Evolutionary conservation across 1,284 basidiomycete species (phyloP).

Genomic region (Golubevia sp.): DNA sequence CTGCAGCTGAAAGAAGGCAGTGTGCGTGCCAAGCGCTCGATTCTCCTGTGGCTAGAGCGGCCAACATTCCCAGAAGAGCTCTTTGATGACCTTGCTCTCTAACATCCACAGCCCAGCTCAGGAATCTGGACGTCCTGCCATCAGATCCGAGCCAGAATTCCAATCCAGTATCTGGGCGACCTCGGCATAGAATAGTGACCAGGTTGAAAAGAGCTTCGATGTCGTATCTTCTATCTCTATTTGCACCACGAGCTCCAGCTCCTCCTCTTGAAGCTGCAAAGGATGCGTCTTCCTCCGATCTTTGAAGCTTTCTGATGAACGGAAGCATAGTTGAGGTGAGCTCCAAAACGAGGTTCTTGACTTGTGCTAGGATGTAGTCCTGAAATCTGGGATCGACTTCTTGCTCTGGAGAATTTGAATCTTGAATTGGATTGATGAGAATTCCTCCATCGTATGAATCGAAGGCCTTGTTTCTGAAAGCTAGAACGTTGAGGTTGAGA

Average conservation of each 20-base stretch:
- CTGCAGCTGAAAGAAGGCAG: slow-evolving; percentile 25
- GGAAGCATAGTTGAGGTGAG: slow-evolving; percentile 43
- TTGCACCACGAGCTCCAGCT: slow-evolving; percentile 11
- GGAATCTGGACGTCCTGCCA: slow-evolving; percentile 49
- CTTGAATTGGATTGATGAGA: slow-evolving; percentile 3
- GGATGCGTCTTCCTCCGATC: slow-evolving; percentile 55
- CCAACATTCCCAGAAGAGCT: slow-evolving; percentile 55
- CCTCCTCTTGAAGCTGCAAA: slow-evolving; percentile 24
- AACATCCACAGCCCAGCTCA: slow-evolving; percentile 57
- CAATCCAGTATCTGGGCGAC: slow-evolving; percentile 44
- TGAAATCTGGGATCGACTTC: slow-evolving; percentile 52
- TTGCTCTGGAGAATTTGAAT: slow-evolving; percentile 55
- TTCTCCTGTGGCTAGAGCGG: slow-evolving; percentile 46
- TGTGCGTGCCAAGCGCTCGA: slow-evolving; percentile 52
- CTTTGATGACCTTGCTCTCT: slow-evolving; percentile 54
- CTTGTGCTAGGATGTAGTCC: slow-evolving; percentile 50
- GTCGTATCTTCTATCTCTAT: slow-evolving; percentile 45
- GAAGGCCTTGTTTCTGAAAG: slow-evolving; percentile 40
- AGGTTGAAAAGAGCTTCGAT: slow-evolving; percentile 58
- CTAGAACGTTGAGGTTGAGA: slow-evolving; percentile 39
- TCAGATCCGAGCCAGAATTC: slow-evolving; percentile 44
- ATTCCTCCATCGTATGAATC: slow-evolving; percentile 58
- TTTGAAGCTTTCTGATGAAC: slow-evolving; percentile 51
- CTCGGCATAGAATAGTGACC: slow-evolving; percentile 44
- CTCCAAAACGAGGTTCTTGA: slow-evolving; percentile 37